Base-by-base conservation (phyloP, 1,139 yeast genomes). In the Chernovozyma sophiae-reginae region DNA sequence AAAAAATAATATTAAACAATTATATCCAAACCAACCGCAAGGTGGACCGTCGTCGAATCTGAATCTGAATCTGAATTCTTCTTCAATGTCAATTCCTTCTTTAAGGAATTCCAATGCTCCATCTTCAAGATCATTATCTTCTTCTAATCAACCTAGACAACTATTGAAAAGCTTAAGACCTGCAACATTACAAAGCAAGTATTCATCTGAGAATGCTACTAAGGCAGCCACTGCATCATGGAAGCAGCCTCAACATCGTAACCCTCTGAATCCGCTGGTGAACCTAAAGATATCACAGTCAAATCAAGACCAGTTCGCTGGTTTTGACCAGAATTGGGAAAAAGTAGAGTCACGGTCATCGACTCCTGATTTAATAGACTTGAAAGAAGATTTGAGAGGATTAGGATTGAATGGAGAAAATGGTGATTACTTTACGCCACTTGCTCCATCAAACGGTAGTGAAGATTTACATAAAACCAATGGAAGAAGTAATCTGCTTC, bases 141-240 rank as follows among this genome's bases (percentile, higher is more conserved):
- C 40, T 13, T 13, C 30, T 11, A 24, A 36, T 44, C 37, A 42
- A 32, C 47, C 49, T 25, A 44, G 68, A 17, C 49, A 57, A 13
- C 56, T 68, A 63, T 51, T 66, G 41, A 66, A 65, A 45, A 60
- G 70, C n/a, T 53, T 68, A 31, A 55, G 74, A 24, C 58, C 64
- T 6, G 32, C 25, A 18, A 31, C 35, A 3, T n/a, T 42, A 10
- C 35, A 34, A 15, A 39, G 38, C 14, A 29, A 25, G 20, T 43
- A 6, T 32, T 55, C 35, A 25, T 48, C 39, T 38, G 45, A 42
- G 38, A 54, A 54, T 39, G 69, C 75, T 2, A 59, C 64, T 12
- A 49, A 56, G 27, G 81, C 82, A 2, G 82, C 82, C 1, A 62
- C 61, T 30, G 47, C 65, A 2, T 65, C 72, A 14, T 72, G 78